These are phyloP conservation scores for Sclerotinia borealis DNA, from an alignment of 2,329 filamentous ascomycete genomes.

Conservation along the genomic window DNA sequence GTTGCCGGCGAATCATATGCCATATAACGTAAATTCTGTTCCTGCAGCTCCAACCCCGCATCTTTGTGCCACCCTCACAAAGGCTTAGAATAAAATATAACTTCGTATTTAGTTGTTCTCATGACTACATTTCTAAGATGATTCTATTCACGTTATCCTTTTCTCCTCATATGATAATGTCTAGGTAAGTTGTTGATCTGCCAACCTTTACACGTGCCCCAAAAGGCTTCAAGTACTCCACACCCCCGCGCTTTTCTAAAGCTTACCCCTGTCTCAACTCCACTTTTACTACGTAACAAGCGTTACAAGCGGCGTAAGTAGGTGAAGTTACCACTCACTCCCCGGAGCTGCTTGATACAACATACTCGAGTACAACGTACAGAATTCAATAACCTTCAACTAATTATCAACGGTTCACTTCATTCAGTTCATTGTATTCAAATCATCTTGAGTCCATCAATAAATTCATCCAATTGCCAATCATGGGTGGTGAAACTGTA, in stretches of 20 bases:
- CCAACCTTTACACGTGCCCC: neutral
- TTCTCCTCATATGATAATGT: neutral
- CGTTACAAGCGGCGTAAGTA: conserved; percentile 12
- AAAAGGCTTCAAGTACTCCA: neutral
- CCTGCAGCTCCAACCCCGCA: conserved; percentile 13
- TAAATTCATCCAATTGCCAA: conserved; percentile 20
- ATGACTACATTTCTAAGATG: neutral
- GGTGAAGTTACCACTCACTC: neutral
- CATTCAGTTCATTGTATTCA: neutral
- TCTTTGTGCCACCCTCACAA: conserved; percentile 5
- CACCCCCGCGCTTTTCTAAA: conserved; percentile 7
- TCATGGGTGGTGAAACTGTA: conserved; percentile 33
- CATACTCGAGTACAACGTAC: no score
- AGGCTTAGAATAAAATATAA: neutral
- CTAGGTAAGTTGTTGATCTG: conserved; percentile 10
- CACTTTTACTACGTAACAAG: conserved; percentile 11
- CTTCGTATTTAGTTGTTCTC: neutral
- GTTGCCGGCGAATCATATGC: neutral
- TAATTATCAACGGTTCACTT: neutral
- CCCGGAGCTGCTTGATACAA: neutral
- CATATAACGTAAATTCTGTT: neutral
- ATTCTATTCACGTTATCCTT: neutral
- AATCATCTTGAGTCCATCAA: conserved; percentile 1
- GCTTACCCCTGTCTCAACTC: conserved; percentile 6
- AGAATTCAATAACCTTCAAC: neutral